Evolutionary conservation across 208 protist genomes (phyloP).

Genomic region (Acanthamoeba healyi): DNA sequence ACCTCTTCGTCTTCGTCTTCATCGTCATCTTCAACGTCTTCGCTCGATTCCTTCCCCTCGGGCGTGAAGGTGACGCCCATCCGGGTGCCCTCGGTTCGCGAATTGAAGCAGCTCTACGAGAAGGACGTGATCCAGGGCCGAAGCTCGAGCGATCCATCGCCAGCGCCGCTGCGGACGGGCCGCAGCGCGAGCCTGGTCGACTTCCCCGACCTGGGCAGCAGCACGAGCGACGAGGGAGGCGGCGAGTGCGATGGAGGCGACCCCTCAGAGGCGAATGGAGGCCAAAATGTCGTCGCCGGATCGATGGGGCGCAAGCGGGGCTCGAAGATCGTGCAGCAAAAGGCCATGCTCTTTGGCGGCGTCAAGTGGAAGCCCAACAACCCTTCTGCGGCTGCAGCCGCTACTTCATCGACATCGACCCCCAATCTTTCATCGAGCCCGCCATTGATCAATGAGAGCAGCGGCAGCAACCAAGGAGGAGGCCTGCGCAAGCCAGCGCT

Average conservation of each 20-base stretch:
- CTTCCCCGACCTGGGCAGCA: background rate
- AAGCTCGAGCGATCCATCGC: too few relatives aligned
- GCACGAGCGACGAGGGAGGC: background rate
- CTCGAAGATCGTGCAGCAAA: background rate
- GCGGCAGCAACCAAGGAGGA: background rate
- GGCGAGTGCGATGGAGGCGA: background rate
- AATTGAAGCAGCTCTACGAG: conserved; percentile 1
- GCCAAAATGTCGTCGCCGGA: background rate
- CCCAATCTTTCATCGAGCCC: background rate
- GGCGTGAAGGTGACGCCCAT: background rate
- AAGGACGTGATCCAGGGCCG: background rate
- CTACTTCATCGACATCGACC: background rate
- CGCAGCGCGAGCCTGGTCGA: background rate
- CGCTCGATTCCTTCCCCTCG: background rate
- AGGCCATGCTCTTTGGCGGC: background rate
- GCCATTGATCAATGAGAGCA: background rate
- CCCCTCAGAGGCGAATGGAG: background rate
- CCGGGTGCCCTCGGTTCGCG: background rate
- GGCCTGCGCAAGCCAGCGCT: background rate
- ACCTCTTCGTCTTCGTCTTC: background rate
- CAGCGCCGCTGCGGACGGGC: background rate
- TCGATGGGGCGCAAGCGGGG: background rate
- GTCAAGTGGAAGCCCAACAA: background rate
- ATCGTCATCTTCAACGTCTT: background rate
- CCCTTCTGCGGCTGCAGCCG: background rate